Conservation (phyloP, 2,329 filamentous ascomycete species). For the Sphaerostilbella broomeana region DNA sequence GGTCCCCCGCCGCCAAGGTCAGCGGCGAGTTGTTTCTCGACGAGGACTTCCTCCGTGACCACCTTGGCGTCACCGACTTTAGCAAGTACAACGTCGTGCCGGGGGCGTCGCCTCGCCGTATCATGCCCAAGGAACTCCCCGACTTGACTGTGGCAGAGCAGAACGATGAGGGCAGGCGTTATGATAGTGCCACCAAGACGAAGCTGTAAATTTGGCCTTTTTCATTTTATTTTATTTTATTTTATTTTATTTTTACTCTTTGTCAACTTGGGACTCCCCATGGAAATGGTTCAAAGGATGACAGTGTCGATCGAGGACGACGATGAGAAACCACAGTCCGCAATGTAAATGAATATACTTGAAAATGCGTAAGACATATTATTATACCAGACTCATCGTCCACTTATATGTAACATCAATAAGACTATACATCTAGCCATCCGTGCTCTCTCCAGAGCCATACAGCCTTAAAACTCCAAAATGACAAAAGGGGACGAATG, state of each 20-base stretch:
- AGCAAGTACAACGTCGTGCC: conserved; percentile 63
- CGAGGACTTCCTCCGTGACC: conserved; percentile 68
- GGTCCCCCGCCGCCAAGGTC: conserved; percentile 50
- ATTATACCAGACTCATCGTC: conserved; percentile 2
- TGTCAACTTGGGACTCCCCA: neutral
- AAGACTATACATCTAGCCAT: conserved; percentile 13
- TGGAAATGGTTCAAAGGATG: neutral
- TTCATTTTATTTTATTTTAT: neutral
- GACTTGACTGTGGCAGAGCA: conserved; percentile 69
- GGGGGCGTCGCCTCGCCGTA: conserved; percentile 59
- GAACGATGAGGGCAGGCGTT: conserved; percentile 66
- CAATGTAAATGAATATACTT: conserved; percentile 2
- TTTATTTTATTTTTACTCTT: neutral
- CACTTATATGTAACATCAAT: conserved; percentile 10
- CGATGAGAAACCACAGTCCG: neutral
- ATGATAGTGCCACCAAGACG: conserved; percentile 53
- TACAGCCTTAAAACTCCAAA: conserved; percentile 8
- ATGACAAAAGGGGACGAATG: conserved; percentile 2
- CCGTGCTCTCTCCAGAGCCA: neutral
- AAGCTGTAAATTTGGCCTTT: conserved; percentile 30
- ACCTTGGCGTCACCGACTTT: conserved; percentile 63
- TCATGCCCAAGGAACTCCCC: conserved; percentile 69
- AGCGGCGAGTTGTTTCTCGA: conserved; percentile 70
- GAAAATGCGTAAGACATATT: neutral
- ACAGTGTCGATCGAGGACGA: neutral